phyloP scores from a whole-genome alignment of 2,329 filamentous ascomycete species.

The Orbilia quercus region DNA sequence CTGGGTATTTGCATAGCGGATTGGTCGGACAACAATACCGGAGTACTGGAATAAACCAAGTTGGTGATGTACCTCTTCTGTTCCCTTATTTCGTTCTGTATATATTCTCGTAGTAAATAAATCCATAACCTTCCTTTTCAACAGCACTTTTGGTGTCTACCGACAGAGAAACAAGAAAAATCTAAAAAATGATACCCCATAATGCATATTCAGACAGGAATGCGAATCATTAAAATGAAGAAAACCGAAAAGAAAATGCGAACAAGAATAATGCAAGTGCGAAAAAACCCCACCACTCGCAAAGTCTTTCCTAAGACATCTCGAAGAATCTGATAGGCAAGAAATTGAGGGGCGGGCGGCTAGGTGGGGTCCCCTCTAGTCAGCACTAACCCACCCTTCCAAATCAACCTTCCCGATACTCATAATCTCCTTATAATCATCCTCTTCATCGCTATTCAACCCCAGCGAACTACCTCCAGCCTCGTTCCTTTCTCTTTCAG shows the following conservation, averaged over 20 bases:
- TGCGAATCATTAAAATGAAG: conserved; percentile 6
- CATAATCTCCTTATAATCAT: conserved; percentile 96
- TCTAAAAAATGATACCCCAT: conserved; percentile 24
- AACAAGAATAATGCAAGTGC: not conserved
- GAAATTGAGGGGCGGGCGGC: conserved; percentile 9
- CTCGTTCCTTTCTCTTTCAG: conserved; percentile 87
- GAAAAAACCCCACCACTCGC: conserved; percentile 9
- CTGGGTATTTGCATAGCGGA: not conserved
- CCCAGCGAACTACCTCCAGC: conserved; percentile 88
- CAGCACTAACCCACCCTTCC: conserved; percentile 63
- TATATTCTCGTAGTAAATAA: conserved; percentile 10
- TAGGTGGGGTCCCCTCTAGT: conserved; percentile 59
- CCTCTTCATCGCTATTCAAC: conserved; percentile 86
- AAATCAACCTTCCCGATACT: conserved; percentile 91
- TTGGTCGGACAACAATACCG: not conserved
- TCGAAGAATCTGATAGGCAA: conserved; percentile 42
- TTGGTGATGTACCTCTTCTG: not conserved
- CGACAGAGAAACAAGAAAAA: conserved; percentile 7
- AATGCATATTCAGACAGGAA: conserved; percentile 26
- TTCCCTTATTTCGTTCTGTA: no score
- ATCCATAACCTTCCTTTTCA: conserved; percentile 12
- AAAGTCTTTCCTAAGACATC: conserved; percentile 30
- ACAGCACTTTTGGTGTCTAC: conserved; percentile 9
- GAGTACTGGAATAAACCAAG: not conserved
- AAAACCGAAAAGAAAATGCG: conserved; percentile 12